These are phyloP conservation scores for Naganishia vishniacii DNA, from an alignment of 768 basidiomycete genomes.

Conservation along the genomic window DNA sequence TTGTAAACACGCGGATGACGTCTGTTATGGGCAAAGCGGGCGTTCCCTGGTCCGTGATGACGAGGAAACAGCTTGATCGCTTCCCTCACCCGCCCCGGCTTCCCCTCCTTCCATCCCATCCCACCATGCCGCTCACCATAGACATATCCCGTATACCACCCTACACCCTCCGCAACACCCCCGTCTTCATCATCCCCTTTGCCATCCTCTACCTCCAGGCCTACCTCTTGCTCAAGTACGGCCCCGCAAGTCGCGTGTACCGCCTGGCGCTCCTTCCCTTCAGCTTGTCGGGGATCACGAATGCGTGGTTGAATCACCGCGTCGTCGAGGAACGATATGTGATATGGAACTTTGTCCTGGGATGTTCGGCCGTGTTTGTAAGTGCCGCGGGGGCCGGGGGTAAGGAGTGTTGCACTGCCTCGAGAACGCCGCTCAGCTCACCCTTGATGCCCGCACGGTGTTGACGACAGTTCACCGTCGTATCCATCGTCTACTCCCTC, in stretches of 20 bases:
- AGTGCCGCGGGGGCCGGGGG: background rate
- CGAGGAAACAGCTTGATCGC: no score
- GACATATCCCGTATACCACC: background rate
- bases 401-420: no score
- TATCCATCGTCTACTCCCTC: constrained; percentile 15
- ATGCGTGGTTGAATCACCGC: constrained; percentile 19
- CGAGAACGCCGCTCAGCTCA: no score
- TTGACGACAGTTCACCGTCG: constrained; percentile 14
- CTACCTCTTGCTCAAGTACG: constrained; percentile 20
- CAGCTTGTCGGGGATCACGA: constrained; percentile 5
- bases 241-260: background rate
- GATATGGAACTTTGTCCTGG: constrained; percentile 27
- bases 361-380: constrained; percentile 26
- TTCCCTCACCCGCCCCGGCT: no score
- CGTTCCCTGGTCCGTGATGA: no score
- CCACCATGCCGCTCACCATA: constrained; percentile 7
- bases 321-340: constrained; percentile 4
- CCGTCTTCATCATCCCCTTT: constrained; percentile 17
- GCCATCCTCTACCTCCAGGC: constrained; percentile 22
- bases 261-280: constrained; percentile 18
- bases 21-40: no score
- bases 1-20: no score
- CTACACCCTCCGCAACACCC: background rate
- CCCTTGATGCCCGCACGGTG: background rate
- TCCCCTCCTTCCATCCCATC: background rate